A percentile compares a stretch with the other conserved stretches of the same genome.
Conservation (phyloP, 140 eudicot genomes). For the Ambrosia hybrid region DNA sequence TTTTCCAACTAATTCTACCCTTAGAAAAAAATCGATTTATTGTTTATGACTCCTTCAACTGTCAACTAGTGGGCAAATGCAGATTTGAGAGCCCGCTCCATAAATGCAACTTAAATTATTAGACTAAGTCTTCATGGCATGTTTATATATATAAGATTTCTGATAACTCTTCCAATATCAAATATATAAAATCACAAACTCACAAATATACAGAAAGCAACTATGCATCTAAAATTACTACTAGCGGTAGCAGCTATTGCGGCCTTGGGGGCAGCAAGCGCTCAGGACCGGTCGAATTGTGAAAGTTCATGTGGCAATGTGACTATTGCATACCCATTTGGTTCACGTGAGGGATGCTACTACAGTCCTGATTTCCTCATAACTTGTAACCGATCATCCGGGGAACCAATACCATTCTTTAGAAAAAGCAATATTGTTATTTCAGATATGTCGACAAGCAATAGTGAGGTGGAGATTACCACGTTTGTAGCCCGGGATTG, state of each 20-base stretch:
- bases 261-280: constrained; percentile 15
- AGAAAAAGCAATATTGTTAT: background rate
- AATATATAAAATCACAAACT: no score
- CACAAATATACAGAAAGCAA: background rate
- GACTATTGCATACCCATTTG: constrained; percentile 31
- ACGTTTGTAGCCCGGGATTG: constrained; percentile 23
- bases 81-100: no score
- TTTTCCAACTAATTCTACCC: no score
- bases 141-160: no score
- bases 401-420: background rate
- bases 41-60: no score
- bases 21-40: no score
- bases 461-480: constrained; percentile 13
- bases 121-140: no score
- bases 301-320: constrained; percentile 28
- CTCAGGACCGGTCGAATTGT: background rate
- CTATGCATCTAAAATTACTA: constrained; percentile 18
- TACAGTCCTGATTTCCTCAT: constrained; percentile 20
- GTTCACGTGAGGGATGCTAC: constrained; percentile 30
- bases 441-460: background rate
- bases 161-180: no score
- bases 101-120: no score
- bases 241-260: background rate
- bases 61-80: no score
- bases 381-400: constrained; percentile 19